phyloP scores from a whole-genome alignment of 495 filamentous ascomycete genomes.

The Penicillium parvum region DNA sequence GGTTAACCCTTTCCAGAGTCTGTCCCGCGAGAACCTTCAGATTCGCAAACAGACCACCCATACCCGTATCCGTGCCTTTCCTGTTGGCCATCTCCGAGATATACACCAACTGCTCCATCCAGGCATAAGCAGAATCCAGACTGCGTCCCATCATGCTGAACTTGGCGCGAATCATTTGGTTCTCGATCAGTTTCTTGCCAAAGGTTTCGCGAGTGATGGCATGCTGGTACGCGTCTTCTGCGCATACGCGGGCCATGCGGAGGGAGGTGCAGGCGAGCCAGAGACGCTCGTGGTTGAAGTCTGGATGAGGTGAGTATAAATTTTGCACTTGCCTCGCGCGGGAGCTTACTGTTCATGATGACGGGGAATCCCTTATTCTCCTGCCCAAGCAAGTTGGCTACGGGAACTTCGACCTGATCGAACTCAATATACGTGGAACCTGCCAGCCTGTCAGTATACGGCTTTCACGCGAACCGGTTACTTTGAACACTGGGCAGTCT shows the following conservation, averaged over 20 bases:
- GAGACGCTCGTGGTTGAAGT: conserved; percentile 41
- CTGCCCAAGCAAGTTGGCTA: conserved; percentile 29
- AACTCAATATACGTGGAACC: conserved; percentile 38
- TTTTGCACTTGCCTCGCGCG: background rate
- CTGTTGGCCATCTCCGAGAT: conserved; percentile 27
- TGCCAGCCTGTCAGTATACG: too few relatives aligned
- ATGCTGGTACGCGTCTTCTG: conserved; percentile 36
- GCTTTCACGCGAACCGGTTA: too few relatives aligned
- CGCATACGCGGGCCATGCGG: conserved; percentile 34
- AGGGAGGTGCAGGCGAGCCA: conserved; percentile 31
- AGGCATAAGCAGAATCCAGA: conserved; percentile 36
- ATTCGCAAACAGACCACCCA: conserved; percentile 32
- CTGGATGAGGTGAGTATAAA: conserved; percentile 4
- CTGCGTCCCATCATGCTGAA: conserved; percentile 31
- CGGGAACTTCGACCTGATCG: conserved; percentile 32
- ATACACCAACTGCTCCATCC: conserved; percentile 36
- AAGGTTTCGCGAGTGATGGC: conserved; percentile 40
- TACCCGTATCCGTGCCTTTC: conserved; percentile 17
- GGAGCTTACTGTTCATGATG: conserved; percentile 34
- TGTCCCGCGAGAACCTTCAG: conserved; percentile 46
- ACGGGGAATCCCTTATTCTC: conserved; percentile 40
- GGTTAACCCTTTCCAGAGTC: conserved; percentile 44
- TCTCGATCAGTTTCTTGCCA: conserved; percentile 35
- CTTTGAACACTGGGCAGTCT: too few relatives aligned
- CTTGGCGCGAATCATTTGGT: conserved; percentile 36